Evolutionary conservation across 176 grass and related monocot species (phyloP), one percentile per base, ranked within the genome.

Genomic region (Eragrostis nindensis): DNA sequence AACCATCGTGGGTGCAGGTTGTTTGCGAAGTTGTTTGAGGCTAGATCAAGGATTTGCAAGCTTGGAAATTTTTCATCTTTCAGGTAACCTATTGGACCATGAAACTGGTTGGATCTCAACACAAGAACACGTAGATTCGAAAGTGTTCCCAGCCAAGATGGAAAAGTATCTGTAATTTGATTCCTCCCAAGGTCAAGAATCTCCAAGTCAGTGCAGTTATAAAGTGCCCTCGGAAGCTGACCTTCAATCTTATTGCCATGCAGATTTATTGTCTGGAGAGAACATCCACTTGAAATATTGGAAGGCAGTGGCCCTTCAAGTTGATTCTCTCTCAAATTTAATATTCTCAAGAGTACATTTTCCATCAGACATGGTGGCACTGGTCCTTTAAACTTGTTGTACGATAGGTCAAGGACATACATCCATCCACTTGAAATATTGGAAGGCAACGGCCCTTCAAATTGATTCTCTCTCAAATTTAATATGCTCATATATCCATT

Each of bases 171-270:
- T 14, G 2, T 10, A 19, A 86, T 71, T 22, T 0, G 8, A 85
- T 86, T 90, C 3, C 64, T 79, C 46, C 83, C 65, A 11, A 86
- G 59, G n/a, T 86, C 78, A 49, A 90, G 78, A 43, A 86, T 12
- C 56, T 50, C 66, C 38, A 90, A 79, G 0, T 5, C 0, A 17
- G 0, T 65, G 55, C 30, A 74, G 16, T 70, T 78, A 64, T 1
- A 15, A 5, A 79, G 24, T 52, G 84, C 73, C 66, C 39, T 87
- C 2, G 89, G 80, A 66, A 87, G 18, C 11, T 40, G 54, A 21
- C 77, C 83, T 71, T 85, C 64, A 50, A 79, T 66, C 43, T 47
- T 59, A 52, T 85, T 85, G 12, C 16, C 68, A 42, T 52, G 14
- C 66, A 86, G 43, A 79, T 86, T 53, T 46, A 86, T 27, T 48